These are phyloP conservation scores for Globisporangium splendens DNA, from an alignment of 352 stramenopile genomes.

Conservation along the genomic window DNA sequence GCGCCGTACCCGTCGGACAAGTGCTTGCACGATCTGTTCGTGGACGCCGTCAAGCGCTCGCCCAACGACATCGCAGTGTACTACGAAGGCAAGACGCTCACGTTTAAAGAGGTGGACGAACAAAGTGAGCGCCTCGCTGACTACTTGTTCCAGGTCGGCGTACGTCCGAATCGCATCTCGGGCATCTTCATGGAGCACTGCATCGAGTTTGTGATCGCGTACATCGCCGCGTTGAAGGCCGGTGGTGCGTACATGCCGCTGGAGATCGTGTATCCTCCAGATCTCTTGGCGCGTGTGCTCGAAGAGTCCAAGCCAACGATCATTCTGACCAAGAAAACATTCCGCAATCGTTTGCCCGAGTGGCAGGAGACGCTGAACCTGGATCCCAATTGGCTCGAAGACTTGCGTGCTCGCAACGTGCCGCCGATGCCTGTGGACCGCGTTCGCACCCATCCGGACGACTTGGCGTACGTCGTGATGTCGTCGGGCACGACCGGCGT, in stretches of 20 bases:
- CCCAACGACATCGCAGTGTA: conserved; percentile 66
- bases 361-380: conserved; percentile 72
- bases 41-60: conserved; percentile 54
- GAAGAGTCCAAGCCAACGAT: conserved; percentile 85
- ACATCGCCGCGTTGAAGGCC: conserved; percentile 89
- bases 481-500: conserved; percentile 90
- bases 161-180: conserved; percentile 66
- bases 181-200: conserved; percentile 91
- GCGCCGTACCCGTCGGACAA: conserved; percentile 60
- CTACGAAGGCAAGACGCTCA: conserved; percentile 66
- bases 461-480: conserved; percentile 93
- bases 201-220: conserved; percentile 89
- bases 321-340: conserved; percentile 82
- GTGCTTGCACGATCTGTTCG: conserved; percentile 84
- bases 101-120: conserved; percentile 65
- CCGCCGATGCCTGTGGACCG: conserved; percentile 50
- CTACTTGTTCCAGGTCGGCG: conserved; percentile 56
- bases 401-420: conserved; percentile 23
- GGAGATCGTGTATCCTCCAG: conserved; percentile 87
- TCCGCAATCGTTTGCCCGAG: conserved; percentile 52
- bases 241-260: conserved; percentile 90
- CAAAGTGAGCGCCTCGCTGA: conserved; percentile 64
- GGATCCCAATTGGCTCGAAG: conserved; percentile 50
- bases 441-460: conserved; percentile 72
- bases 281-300: conserved; percentile 87